These are phyloP conservation scores for Gastrolobium villosum DNA, from an alignment of 306 rosid species.

Conservation along the genomic window DNA sequence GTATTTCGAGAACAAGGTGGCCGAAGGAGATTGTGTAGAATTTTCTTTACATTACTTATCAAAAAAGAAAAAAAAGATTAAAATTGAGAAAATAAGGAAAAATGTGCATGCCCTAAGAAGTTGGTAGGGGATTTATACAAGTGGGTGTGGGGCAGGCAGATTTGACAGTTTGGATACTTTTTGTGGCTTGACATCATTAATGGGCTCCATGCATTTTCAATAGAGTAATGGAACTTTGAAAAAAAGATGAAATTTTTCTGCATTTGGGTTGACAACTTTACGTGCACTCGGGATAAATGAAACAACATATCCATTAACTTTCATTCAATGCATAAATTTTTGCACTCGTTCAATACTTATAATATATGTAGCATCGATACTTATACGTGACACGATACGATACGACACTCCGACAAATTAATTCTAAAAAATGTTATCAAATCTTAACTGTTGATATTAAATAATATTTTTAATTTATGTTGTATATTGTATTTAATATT, in stretches of 20 bases:
- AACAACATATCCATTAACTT: slow-evolving; percentile 47
- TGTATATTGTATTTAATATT: no score
- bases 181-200: slow-evolving; percentile 57
- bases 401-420: no score
- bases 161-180: slow-evolving; percentile 57
- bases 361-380: no score
- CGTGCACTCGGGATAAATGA: slow-evolving; percentile 40
- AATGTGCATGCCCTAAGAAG: slow-evolving; percentile 32
- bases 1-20: no score
- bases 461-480: no score
- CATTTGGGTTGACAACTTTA: slow-evolving; percentile 56
- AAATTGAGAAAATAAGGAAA: not conserved
- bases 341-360: not conserved
- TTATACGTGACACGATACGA: no score
- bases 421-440: no score
- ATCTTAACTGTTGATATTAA: no score
- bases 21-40: no score
- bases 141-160: slow-evolving; percentile 47
- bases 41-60: no score
- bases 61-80: no score
- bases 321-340: slow-evolving; percentile 49
- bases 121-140: slow-evolving; percentile 46
- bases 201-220: slow-evolving; percentile 57
- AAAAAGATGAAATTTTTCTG: slow-evolving; percentile 48
- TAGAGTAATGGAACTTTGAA: slow-evolving; percentile 43